phyloP scores from a whole-genome alignment of 306 rosid genomes.

The Amphicarpaea edgeworthii region DNA sequence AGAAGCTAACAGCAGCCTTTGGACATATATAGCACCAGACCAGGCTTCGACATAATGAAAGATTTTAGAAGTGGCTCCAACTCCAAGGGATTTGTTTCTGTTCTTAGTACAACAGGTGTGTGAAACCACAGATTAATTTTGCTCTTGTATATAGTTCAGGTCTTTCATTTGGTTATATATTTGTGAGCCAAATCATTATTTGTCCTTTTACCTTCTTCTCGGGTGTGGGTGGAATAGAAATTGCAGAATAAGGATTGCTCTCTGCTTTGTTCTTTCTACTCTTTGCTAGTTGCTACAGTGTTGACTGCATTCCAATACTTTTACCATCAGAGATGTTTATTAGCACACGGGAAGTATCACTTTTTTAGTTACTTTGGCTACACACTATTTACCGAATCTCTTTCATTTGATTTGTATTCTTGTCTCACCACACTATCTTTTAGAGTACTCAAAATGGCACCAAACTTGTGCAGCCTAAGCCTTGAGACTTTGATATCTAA shows the following conservation, averaged over 20 bases:
- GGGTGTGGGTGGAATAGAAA: slow-evolving; percentile 48
- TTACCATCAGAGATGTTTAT: slow-evolving; percentile 38
- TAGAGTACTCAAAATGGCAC: slow-evolving; percentile 19
- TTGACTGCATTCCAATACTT: slow-evolving; percentile 42
- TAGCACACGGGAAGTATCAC: slow-evolving; percentile 21
- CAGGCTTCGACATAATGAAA: slow-evolving; percentile 26
- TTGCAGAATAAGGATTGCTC: slow-evolving; percentile 51
- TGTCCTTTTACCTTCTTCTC: slow-evolving; percentile 40
- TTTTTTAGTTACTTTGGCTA: slow-evolving; percentile 37
- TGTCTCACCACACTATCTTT: slow-evolving; percentile 14
- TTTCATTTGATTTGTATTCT: neutral
- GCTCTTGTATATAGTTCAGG: slow-evolving; percentile 50
- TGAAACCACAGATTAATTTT: slow-evolving; percentile 46
- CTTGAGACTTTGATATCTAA: too few species aligned
- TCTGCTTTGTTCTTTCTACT: slow-evolving; percentile 36
- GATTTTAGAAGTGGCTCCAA: slow-evolving; percentile 10
- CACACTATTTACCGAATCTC: slow-evolving; percentile 30
- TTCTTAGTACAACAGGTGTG: slow-evolving; percentile 51
- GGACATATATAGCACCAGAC: slow-evolving; percentile 52
- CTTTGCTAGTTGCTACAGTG: slow-evolving; percentile 27
- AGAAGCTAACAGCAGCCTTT: slow-evolving; percentile 57
- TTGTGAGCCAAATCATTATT: slow-evolving; percentile 50
- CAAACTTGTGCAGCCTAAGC: slow-evolving; percentile 5
- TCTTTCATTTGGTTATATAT: slow-evolving; percentile 41
- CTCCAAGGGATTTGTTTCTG: slow-evolving; percentile 25